Evolutionary conservation across 768 basidiomycete species (phyloP).

Genomic region (Trametopsis cervina): DNA sequence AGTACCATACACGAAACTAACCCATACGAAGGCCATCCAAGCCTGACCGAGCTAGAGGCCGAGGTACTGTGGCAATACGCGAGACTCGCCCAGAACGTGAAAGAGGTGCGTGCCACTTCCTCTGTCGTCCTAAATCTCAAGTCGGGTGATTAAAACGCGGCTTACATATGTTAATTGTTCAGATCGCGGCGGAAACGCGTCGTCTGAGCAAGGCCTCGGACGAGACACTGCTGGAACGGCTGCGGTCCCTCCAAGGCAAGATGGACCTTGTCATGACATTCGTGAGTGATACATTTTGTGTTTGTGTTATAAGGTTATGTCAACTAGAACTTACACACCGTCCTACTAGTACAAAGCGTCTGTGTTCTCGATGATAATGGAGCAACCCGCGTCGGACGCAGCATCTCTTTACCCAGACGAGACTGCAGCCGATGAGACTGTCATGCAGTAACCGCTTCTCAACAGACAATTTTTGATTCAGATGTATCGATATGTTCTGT

Average conservation of each 20-base stretch:
- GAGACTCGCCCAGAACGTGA: slow-evolving; percentile 75
- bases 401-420: slow-evolving; percentile 16
- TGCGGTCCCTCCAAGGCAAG: slow-evolving; percentile 84
- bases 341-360: slow-evolving; percentile 82
- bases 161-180: background rate
- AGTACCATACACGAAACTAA: slow-evolving; percentile 49
- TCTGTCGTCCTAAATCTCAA: too few species aligned
- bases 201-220: slow-evolving; percentile 71
- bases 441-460: slow-evolving; percentile 10
- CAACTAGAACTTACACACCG: background rate
- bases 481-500: background rate
- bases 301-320: background rate
- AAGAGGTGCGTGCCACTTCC: slow-evolving; percentile 44
- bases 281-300: slow-evolving; percentile 36
- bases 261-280: slow-evolving; percentile 93
- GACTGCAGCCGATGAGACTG: slow-evolving; percentile 19
- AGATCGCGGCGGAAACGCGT: slow-evolving; percentile 68
- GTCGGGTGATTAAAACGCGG: background rate
- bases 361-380: slow-evolving; percentile 90
- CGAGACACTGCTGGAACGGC: slow-evolving; percentile 61
- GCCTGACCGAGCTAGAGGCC: slow-evolving; percentile 61
- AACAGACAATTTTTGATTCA: too few species aligned
- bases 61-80: slow-evolving; percentile 92
- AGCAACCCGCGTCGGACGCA: slow-evolving; percentile 42
- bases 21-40: slow-evolving; percentile 68